Percentiles rank a stretch among this genome's conserved stretches.
phyloP scores from a whole-genome alignment of 2,329 filamentous ascomycete species.

The Colletotrichum salicis region DNA sequence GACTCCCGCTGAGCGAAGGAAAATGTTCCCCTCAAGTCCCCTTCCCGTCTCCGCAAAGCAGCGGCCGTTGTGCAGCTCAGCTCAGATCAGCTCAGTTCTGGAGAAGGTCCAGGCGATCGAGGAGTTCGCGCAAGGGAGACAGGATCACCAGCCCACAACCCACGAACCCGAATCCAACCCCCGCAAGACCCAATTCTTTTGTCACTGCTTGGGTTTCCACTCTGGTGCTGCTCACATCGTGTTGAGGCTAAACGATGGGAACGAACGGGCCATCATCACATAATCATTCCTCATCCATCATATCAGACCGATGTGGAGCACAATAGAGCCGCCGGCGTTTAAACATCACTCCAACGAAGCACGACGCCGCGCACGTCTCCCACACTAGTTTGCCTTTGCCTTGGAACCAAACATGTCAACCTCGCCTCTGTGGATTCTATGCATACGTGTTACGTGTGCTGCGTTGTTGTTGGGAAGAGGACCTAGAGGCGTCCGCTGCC shows the following conservation, averaged over 20 bases:
- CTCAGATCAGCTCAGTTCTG: not conserved
- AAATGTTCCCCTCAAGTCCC: too few relatives aligned
- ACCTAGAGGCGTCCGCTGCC: not conserved
- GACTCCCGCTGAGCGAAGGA: not conserved
- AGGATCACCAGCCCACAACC: too few relatives aligned
- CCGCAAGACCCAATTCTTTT: not conserved
- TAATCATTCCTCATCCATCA: not conserved
- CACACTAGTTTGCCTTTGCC: not conserved
- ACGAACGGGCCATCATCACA: not conserved
- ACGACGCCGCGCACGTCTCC: not conserved
- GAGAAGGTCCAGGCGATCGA: not conserved
- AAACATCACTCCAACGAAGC: not conserved
- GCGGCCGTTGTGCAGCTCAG: not conserved
- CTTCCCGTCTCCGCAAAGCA: not conserved
- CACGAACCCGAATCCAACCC: not conserved
- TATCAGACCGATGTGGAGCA: slow-evolving; percentile 22
- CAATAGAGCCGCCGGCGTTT: not conserved
- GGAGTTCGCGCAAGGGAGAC: not conserved
- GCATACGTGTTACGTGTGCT: slow-evolving; percentile 1
- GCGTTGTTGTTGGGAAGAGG: not conserved
- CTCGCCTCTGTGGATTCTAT: slow-evolving; percentile 18
- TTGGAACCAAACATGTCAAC: not conserved
- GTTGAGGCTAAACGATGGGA: not conserved
- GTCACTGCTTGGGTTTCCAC: not conserved
- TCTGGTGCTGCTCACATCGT: not conserved